These are phyloP conservation scores for Diplodia scrobiculata DNA, from an alignment of 2,329 filamentous ascomycete genomes.

Conservation along the genomic window DNA sequence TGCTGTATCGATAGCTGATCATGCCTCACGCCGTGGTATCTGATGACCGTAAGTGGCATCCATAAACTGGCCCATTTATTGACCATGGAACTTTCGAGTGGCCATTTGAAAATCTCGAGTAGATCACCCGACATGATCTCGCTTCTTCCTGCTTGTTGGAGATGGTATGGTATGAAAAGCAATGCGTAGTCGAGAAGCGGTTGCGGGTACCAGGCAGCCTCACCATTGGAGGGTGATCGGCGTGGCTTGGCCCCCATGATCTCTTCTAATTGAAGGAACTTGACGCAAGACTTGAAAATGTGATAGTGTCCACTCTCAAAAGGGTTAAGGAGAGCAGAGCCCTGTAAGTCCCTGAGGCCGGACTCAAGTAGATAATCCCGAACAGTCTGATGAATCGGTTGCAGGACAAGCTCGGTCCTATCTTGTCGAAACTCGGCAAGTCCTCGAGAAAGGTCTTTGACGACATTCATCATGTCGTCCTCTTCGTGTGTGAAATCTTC, in stretches of 20 bases:
- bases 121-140: background rate
- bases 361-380: background rate
- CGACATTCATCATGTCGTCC: background rate
- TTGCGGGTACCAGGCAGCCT: background rate
- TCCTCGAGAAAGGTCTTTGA: background rate
- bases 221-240: too few relatives aligned
- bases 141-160: background rate
- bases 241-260: background rate
- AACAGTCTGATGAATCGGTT: background rate
- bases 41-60: background rate
- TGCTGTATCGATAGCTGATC: background rate
- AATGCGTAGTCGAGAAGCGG: background rate
- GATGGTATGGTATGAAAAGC: background rate
- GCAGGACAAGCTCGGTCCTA: background rate
- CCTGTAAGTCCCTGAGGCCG: background rate
- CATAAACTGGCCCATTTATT: background rate
- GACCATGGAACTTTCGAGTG: background rate
- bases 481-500: background rate
- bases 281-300: background rate
- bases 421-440: background rate
- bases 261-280: background rate
- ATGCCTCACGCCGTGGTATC: background rate
- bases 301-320: background rate
- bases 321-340: rapidly evolving
- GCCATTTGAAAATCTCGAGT: background rate